Conservation (phyloP, 345 rosid species). For the Isatis tinctoria region DNA sequence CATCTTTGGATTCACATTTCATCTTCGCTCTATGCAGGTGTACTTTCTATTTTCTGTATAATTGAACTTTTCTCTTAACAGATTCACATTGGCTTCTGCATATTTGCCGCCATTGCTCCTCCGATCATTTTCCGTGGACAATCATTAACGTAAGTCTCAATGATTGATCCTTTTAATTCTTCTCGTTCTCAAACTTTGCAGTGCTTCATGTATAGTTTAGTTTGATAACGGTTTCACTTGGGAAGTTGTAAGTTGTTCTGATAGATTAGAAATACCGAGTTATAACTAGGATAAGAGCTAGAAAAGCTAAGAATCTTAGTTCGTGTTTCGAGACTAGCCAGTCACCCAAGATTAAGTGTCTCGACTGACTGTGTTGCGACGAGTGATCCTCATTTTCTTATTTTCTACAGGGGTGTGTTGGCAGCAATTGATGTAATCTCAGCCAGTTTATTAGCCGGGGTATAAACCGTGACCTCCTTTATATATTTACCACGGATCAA, state of each 20-base stretch:
- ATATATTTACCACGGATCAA: background rate
- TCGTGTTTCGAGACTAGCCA: background rate
- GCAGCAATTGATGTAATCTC: conserved; percentile 87
- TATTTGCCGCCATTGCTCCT: conserved; percentile 98
- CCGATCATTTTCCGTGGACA: conserved; percentile 89
- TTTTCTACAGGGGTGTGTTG: conserved; percentile 73
- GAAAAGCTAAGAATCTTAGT: background rate
- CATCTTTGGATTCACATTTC: background rate
- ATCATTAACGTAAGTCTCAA: conserved; percentile 83
- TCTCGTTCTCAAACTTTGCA: background rate
- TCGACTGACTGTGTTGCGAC: background rate
- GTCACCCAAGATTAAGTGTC: background rate
- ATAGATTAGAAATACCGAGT: background rate
- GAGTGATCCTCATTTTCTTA: background rate
- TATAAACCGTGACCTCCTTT: conserved; percentile 32
- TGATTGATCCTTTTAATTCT: background rate
- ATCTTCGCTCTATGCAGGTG: background rate
- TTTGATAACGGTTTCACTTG: background rate
- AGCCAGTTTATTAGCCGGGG: conserved; percentile 71
- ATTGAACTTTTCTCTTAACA: conserved; percentile 32
- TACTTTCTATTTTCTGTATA: background rate
- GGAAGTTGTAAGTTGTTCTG: background rate
- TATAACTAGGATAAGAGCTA: background rate
- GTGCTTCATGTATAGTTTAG: background rate
- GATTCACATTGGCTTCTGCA: conserved; percentile 91